Conservation (phyloP, 345 rosid genomes). For the Conringia planisiliqua region DNA sequence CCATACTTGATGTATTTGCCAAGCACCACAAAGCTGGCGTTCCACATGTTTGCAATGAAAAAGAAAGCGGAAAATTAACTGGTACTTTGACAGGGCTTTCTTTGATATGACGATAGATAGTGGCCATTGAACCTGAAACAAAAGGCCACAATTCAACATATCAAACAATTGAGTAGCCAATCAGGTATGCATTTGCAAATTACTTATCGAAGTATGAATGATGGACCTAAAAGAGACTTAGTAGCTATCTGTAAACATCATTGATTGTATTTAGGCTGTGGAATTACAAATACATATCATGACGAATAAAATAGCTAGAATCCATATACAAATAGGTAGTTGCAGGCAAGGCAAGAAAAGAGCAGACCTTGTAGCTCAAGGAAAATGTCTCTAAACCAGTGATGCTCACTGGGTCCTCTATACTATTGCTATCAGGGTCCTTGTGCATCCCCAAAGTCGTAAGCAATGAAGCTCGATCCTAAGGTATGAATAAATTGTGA, state of each 20-base stretch:
- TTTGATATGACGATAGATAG: conserved; percentile 88
- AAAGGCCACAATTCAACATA: conserved; percentile 23
- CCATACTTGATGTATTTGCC: conserved; percentile 97
- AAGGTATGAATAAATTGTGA: conserved; percentile 33
- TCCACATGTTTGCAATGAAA: conserved; percentile 95
- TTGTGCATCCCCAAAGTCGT: conserved; percentile 65
- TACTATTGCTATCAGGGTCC: conserved; percentile 51
- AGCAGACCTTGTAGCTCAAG: conserved; percentile 87
- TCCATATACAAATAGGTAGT: not conserved
- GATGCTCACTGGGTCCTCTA: conserved; percentile 69
- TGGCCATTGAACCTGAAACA: conserved; percentile 91
- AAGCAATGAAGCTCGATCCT: conserved; percentile 88
- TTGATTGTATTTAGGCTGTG: not conserved
- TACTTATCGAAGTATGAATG: not conserved
- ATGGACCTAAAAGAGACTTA: not conserved
- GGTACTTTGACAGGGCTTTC: conserved; percentile 84
- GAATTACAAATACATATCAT: not conserved
- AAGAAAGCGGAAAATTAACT: conserved; percentile 84
- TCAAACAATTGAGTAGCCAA: not conserved
- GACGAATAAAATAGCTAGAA: not conserved
- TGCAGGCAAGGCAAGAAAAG: conserved; percentile 1
- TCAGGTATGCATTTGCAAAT: not conserved
- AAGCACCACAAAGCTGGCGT: conserved; percentile 92
- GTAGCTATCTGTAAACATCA: not conserved
- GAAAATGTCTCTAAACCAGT: conserved; percentile 96